Base-by-base conservation (phyloP, 2,329 filamentous ascomycete species). In the Paecilomyces sp. region DNA sequence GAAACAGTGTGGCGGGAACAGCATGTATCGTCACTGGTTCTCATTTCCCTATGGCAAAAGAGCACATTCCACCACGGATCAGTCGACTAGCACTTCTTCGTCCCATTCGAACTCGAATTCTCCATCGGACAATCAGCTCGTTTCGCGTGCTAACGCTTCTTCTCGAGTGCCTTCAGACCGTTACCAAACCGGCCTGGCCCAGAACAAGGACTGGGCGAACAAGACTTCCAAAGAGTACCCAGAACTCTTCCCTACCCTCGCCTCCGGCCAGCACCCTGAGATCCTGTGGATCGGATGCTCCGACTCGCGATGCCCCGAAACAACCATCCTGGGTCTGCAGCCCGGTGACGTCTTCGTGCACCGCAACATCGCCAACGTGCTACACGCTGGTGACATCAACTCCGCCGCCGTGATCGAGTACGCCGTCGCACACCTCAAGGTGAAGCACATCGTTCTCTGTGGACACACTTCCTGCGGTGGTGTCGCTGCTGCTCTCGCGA, bases 281-380 rank as follows among this genome's bases (percentile, higher is more conserved):
- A 83, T 84, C 58, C 76, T 95, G 60, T 95, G 91, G 91, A 84
- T 95, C 65, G 91, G 91, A 61, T 96, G 91, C 78, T 89, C 90
- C 68, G 91, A 95, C 79, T 91, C 88, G 47, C 89, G 91, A 64
- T 88, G 90, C 66, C 91, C 91, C 1, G 91, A 94, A 76, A 93
- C 90, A 4, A 91, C 87, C 55, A 83, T 96, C 69, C 83, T 92
- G 30, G 87, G 88, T 68, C 82, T 91, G 60, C 83, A 90, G 69
- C 90, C 91, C 2, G 91, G 91, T 61, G 90, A 95, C 68, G 87
- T 95, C 66, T 95, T 95, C 74, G 88, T 91, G 57, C 91, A 95
- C 80, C 89, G 91, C 72, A 95, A 95, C 80, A 92, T 96, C 73
- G 91, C 90, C 75, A 95, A 95, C 79, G 85, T 93, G 69, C 78